Percentiles rank a stretch among this genome's conserved stretches.
Conservation (phyloP, 1,139 yeast genomes). For the Spathaspora sp. region DNA sequence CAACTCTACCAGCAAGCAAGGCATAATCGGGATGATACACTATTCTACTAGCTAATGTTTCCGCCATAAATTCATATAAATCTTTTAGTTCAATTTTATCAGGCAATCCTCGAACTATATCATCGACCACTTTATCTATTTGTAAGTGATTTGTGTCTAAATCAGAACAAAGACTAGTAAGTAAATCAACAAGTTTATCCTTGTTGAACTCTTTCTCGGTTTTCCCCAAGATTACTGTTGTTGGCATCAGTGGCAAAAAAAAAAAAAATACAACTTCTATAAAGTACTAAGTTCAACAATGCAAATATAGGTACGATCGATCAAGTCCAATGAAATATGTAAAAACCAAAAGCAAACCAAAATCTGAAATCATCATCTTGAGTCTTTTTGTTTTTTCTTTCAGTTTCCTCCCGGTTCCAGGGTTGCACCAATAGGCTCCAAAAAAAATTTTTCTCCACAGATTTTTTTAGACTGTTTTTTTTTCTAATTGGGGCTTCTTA, state of each 20-base stretch:
- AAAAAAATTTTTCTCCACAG: too few relatives aligned
- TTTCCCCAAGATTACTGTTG: conserved; percentile 5
- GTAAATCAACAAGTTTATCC: conserved; percentile 15
- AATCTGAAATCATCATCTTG: too few relatives aligned
- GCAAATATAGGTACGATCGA: too few relatives aligned
- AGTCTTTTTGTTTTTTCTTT: too few relatives aligned
- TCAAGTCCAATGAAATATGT: too few relatives aligned
- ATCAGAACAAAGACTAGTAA: conserved; percentile 17
- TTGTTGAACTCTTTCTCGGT: conserved; percentile 14
- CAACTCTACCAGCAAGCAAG: conserved; percentile 47
- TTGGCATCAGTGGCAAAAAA: conserved; percentile 1
- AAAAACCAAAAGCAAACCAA: too few relatives aligned
- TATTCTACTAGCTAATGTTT: conserved; percentile 44
- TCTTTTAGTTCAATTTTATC: conserved; percentile 21
- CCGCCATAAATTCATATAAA: conserved; percentile 40
- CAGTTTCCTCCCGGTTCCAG: too few relatives aligned
- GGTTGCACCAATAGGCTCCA: too few relatives aligned
- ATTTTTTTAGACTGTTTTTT: too few relatives aligned
- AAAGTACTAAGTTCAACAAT: too few relatives aligned
- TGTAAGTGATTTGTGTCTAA: conserved; percentile 22
- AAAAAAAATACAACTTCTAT: too few relatives aligned
- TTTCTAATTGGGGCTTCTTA: too few relatives aligned
- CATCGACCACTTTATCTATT: conserved; percentile 23
- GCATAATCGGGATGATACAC: conserved; percentile 50
- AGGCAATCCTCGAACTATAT: conserved; percentile 33